phyloP scores from a whole-genome alignment of 306 rosid genomes.

The Castanea sativa region DNA sequence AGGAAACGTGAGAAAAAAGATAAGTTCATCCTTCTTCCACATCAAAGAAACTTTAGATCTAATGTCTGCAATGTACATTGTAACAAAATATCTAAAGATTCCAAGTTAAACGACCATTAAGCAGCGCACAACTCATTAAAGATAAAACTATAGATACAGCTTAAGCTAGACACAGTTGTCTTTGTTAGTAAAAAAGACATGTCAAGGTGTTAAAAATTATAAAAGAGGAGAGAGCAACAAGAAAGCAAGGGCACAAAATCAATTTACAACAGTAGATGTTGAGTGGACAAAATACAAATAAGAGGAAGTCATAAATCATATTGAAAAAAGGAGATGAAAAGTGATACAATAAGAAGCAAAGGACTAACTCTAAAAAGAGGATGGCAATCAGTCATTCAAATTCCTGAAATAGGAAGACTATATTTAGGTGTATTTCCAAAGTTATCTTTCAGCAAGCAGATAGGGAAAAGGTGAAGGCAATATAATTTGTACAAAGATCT shows the following conservation, averaged over 20 bases:
- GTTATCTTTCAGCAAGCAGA: background rate
- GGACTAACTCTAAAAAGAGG: background rate
- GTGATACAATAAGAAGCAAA: background rate
- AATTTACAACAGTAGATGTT: background rate
- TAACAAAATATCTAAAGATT: background rate
- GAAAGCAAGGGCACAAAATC: background rate
- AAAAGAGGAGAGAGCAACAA: background rate
- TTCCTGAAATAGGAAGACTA: background rate
- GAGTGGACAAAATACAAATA: too few relatives aligned
- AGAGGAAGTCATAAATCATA: too few relatives aligned
- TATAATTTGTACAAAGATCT: background rate
- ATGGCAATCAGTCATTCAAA: background rate
- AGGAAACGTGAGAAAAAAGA: background rate
- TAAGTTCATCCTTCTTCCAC: background rate
- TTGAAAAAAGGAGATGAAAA: background rate
- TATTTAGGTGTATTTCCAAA: background rate
- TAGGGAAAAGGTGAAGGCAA: background rate
- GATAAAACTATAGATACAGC: too few relatives aligned
- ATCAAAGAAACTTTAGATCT: background rate
- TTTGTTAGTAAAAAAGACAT: too few relatives aligned
- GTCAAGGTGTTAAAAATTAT: too few relatives aligned
- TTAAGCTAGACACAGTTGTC: too few relatives aligned
- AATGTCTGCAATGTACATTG: background rate
- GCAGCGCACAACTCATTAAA: too few relatives aligned
- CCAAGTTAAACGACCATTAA: too few relatives aligned